These are phyloP conservation scores for Sesbania bispinosa DNA, from an alignment of 306 rosid species.

Conservation along the genomic window DNA sequence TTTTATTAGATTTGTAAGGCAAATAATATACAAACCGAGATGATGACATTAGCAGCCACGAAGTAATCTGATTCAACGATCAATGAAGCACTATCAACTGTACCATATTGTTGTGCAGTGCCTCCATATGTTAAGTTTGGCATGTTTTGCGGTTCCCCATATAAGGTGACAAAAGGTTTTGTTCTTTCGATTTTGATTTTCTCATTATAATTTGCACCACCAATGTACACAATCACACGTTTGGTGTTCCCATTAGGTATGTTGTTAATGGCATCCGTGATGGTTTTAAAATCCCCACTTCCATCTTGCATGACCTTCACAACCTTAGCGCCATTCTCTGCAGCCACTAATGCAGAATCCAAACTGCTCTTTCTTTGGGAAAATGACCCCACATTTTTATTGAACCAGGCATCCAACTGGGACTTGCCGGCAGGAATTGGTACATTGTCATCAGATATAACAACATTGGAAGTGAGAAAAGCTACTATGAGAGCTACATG, in stretches of 20 bases:
- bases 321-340: conserved; percentile 34
- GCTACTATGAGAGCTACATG: background rate
- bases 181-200: no score
- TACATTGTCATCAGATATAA: conserved; percentile 10
- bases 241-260: no score
- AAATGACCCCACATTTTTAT: conserved; percentile 3
- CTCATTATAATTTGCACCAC: no score
- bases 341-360: conserved; percentile 38
- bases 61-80: conserved; percentile 22
- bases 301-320: no score
- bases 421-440: conserved; percentile 28
- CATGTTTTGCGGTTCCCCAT: no score
- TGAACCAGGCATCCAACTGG: conserved; percentile 40
- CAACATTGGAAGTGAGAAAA: background rate
- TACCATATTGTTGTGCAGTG: conserved; percentile 49
- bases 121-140: no score
- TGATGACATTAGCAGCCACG: background rate
- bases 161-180: no score
- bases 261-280: no score
- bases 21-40: conserved; percentile 14
- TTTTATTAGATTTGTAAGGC: background rate
- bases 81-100: conserved; percentile 50
- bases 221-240: no score
- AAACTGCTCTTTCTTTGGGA: background rate
- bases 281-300: no score